A percentile compares a stretch with the other conserved stretches of the same genome.
Evolutionary conservation across 2,329 filamentous ascomycete genomes (phyloP).

Genomic region (Intubia oerlemansii): DNA sequence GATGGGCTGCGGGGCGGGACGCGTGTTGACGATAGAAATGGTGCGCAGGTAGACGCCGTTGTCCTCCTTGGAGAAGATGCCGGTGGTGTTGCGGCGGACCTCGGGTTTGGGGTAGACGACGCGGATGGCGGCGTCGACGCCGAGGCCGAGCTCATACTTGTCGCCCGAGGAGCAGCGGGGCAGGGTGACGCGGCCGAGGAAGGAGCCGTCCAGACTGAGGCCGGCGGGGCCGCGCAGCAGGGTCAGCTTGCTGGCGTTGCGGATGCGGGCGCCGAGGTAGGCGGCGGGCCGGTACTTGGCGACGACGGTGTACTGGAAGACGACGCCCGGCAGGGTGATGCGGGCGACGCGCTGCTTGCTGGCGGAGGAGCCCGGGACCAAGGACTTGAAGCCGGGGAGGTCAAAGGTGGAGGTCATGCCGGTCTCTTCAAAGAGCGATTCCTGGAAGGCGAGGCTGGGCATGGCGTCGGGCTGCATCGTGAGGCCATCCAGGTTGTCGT

Average conservation of each 20-base stretch:
- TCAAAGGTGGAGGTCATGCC: constrained; percentile 41
- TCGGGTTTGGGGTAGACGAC: constrained; percentile 34
- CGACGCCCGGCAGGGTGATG: constrained; percentile 22
- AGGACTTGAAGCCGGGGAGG: constrained; percentile 33
- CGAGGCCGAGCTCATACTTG: constrained; percentile 29
- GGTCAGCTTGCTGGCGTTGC: constrained; percentile 32
- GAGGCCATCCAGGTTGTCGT: constrained; percentile 7
- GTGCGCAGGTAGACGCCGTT: constrained; percentile 26
- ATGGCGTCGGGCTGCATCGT: constrained; percentile 6
- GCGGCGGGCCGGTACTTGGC: constrained; percentile 38
- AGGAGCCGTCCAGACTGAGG: constrained; percentile 40
- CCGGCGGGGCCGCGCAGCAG: constrained; percentile 32
- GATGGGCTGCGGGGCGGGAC: constrained; percentile 17
- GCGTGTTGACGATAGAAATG: constrained; percentile 29
- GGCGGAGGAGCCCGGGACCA: constrained; percentile 25
- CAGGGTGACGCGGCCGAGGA: constrained; percentile 33
- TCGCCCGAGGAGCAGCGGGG: constrained; percentile 34
- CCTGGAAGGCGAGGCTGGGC: constrained; percentile 21
- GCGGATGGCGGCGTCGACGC: constrained; percentile 35
- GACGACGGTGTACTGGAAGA: constrained; percentile 34
- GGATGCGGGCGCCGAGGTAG: constrained; percentile 35
- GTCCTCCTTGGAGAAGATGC: constrained; percentile 31
- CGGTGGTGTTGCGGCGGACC: constrained; percentile 25
- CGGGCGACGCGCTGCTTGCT: constrained; percentile 39
- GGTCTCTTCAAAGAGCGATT: constrained; percentile 33